Base-by-base conservation (phyloP, 2,329 filamentous ascomycete species). In the Macroventuria anomochaeta region DNA sequence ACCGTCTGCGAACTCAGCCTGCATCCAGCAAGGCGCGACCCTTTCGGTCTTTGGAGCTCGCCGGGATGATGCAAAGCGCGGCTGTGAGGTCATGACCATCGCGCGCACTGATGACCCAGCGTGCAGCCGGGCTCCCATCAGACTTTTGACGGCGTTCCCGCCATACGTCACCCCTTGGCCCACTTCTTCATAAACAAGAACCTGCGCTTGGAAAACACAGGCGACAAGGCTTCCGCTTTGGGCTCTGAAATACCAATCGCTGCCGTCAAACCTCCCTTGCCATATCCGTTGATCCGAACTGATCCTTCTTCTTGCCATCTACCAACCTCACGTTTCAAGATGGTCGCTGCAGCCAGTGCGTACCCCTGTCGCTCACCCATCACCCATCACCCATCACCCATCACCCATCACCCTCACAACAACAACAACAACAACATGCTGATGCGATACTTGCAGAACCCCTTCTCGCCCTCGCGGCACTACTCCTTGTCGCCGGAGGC, bases 401-500 rank as follows among this genome's bases (percentile, higher is more conserved):
- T n/a, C n/a, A n/a, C 23, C 15, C 13, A 20, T 17, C 18, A 11
- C 28, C 13, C 26, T 21, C 17, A 20, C 29, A 21, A 36, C 11
- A 33, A n/a, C n/a, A 15, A n/a, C n/a, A n/a, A n/a, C n/a, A n/a
- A n/a, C n/a, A n/a, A n/a, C 40, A 28, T 25, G 25, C 39, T 39
- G 28, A 39, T 38, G 40, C 41, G 34, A 17, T 40, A 25, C 23
- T 39, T 20, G 1, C 67, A 87, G 85, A 85, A 67, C 80, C 81
- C 50, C 51, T 81, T 40, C 75, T 87, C 66, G 83, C 80, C 61
- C 70, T 85, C 39, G 58, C 80, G 40, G 85, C 86, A 70, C 77
- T 89, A 53, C 74, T 89, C 63, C 77, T 89, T 57, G 80, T 86
- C 57, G 85, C 83, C 38, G 85, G 80, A 37, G 82, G 85, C 46